Percentiles rank a stretch among this genome's conserved stretches.
These are phyloP conservation scores for Mortierella sp. DNA, from an alignment of 371 early-diverging fungal genomes.

Conservation along the genomic window DNA sequence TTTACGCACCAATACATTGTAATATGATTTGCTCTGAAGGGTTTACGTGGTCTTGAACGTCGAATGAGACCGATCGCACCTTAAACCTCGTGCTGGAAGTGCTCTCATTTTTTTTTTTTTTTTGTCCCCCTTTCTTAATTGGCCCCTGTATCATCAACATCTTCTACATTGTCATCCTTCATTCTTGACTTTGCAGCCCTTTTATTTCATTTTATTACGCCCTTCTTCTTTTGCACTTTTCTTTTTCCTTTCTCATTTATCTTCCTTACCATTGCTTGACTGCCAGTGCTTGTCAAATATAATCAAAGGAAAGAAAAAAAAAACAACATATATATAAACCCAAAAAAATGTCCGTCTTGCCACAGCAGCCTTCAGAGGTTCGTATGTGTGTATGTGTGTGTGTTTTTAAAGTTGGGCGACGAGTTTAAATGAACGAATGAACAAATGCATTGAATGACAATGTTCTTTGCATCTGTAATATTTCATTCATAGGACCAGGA, in stretches of 20 bases:
- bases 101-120: not conserved
- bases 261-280: not conserved
- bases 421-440: not conserved
- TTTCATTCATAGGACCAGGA: constrained; percentile 1
- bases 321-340: constrained; percentile 6
- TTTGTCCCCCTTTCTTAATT: not conserved
- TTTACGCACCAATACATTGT: no score
- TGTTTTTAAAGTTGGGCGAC: not conserved
- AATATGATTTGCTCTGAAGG: no score
- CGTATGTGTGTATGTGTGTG: not conserved
- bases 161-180: no score
- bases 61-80: no score
- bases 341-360: constrained; percentile 17
- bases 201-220: not conserved
- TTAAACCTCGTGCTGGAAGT: not conserved
- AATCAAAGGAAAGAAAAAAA: not conserved
- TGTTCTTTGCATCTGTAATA: not conserved
- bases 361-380: constrained; percentile 20
- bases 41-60: no score
- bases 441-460: not conserved
- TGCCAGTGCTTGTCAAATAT: not conserved
- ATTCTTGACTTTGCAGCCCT: not conserved
- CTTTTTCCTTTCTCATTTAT: not conserved
- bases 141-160: not conserved
- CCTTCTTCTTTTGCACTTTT: not conserved